Evolutionary conservation across 2,329 filamentous ascomycete genomes (phyloP).

Genomic region (Diaporthe sp.): DNA sequence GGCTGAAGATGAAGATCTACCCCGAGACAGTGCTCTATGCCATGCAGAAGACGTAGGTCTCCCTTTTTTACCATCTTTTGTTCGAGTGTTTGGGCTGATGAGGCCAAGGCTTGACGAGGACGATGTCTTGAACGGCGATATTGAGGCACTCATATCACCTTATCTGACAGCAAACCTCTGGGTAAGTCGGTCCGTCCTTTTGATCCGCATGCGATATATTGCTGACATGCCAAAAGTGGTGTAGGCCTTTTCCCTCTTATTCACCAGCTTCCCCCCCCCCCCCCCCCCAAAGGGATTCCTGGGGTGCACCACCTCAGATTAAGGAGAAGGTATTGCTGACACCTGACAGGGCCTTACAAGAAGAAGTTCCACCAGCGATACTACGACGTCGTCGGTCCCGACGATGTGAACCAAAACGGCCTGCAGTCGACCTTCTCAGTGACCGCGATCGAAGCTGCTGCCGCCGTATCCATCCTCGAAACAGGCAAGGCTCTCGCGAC

Average conservation of each 20-base stretch:
- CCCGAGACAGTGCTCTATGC: constrained; percentile 66
- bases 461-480: constrained; percentile 59
- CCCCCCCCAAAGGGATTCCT: no score
- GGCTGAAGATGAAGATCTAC: constrained; percentile 64
- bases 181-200: constrained; percentile 49
- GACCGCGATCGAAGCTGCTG: constrained; percentile 57
- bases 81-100: constrained; percentile 26
- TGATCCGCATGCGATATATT: neutral
- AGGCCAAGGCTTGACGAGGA: constrained; percentile 58
- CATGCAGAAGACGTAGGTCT: constrained; percentile 61
- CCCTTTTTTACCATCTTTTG: neutral
- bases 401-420: constrained; percentile 59
- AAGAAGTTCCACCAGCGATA: constrained; percentile 67
- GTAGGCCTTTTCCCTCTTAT: neutral
- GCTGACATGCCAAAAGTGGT: constrained; percentile 8
- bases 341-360: constrained; percentile 60
- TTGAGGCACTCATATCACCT: constrained; percentile 63
- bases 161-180: constrained; percentile 67
- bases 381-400: constrained; percentile 61
- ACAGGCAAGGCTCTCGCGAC: constrained; percentile 61
- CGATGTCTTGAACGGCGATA: constrained; percentile 64
- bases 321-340: constrained; percentile 35
- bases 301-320: neutral
- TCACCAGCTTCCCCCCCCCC: neutral
- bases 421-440: constrained; percentile 68